Conservation (phyloP, 345 rosid genomes). For the Arabidopsis suecica region DNA sequence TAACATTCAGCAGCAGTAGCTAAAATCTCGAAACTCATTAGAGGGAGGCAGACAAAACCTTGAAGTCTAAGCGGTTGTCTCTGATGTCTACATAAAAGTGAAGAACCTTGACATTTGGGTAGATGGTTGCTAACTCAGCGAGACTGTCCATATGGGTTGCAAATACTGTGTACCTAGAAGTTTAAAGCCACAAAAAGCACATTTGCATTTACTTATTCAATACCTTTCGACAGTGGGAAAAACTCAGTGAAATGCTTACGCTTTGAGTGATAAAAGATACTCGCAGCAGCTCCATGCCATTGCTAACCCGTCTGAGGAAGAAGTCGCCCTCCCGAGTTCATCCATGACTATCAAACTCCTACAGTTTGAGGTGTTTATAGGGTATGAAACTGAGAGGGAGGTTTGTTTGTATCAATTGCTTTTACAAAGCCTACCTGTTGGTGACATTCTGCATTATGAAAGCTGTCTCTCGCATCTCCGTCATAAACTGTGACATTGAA, state of each 20-base stretch:
- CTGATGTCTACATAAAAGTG: constrained; percentile 75
- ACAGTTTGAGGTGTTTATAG: constrained; percentile 13
- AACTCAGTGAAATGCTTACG: constrained; percentile 53
- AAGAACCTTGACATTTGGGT: constrained; percentile 85
- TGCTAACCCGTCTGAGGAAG: constrained; percentile 93
- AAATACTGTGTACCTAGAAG: constrained; percentile 78
- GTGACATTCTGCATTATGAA: constrained; percentile 93
- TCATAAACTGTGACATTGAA: constrained; percentile 80
- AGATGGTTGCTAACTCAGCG: constrained; percentile 78
- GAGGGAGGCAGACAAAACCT: constrained; percentile 52
- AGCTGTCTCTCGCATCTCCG: constrained; percentile 99
- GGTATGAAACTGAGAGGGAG: constrained; percentile 13
- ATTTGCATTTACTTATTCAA: constrained; percentile 18
- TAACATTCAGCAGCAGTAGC: constrained; percentile 20
- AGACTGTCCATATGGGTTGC: constrained; percentile 92
- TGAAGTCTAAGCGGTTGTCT: constrained; percentile 84
- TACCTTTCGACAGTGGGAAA: not conserved
- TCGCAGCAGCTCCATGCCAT: constrained; percentile 99
- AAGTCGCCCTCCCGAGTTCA: constrained; percentile 98
- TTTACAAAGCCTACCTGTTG: constrained; percentile 56
- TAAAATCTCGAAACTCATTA: constrained; percentile 7
- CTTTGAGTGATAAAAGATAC: constrained; percentile 75
- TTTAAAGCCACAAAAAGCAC: constrained; percentile 13
- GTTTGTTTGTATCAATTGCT: constrained; percentile 2
- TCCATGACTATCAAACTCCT: constrained; percentile 95